Evolutionary conservation across 2,329 filamentous ascomycete species (phyloP).

Genomic region (Aspergillus neotritici): DNA sequence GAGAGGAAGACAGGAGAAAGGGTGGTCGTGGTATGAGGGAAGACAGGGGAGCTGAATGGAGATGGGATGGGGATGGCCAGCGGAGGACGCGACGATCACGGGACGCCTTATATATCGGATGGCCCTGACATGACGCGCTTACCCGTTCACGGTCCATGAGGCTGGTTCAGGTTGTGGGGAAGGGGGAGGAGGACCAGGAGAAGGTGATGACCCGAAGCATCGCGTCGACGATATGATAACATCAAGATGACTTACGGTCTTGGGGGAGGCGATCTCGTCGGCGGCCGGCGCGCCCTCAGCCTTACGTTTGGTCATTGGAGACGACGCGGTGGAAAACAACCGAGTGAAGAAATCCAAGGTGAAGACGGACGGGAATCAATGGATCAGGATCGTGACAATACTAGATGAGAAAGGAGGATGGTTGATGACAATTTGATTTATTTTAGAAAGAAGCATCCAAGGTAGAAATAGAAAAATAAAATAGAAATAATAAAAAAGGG

Average conservation of each 20-base stretch:
- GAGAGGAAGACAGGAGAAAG: too few species aligned
- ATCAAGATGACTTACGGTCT: conserved; percentile 16
- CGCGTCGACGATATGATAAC: background rate
- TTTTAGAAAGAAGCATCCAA: conserved; percentile 1
- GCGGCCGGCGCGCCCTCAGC: conserved; percentile 17
- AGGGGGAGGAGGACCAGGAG: background rate
- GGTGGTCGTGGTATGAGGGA: too few species aligned
- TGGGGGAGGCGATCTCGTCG: conserved; percentile 18
- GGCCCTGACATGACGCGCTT: conserved; percentile 11
- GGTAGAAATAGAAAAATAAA: conserved; percentile 1
- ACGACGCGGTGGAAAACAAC: conserved; percentile 6
- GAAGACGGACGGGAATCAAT: background rate
- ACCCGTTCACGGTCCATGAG: too few species aligned
- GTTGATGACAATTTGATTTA: conserved; percentile 2
- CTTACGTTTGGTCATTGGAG: conserved; percentile 23
- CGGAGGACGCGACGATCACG: conserved; percentile 8
- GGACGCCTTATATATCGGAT: conserved; percentile 1
- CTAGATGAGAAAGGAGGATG: background rate
- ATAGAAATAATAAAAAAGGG: conserved; percentile 1
- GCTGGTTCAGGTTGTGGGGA: background rate
- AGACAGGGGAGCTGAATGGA: conserved; percentile 5
- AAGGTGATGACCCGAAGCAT: background rate
- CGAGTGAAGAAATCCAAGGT: too few species aligned
- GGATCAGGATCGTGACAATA: background rate
- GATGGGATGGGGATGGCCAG: conserved; percentile 7